These are phyloP conservation scores for Halenospora varia DNA, from an alignment of 495 filamentous ascomycete species.

Conservation along the genomic window DNA sequence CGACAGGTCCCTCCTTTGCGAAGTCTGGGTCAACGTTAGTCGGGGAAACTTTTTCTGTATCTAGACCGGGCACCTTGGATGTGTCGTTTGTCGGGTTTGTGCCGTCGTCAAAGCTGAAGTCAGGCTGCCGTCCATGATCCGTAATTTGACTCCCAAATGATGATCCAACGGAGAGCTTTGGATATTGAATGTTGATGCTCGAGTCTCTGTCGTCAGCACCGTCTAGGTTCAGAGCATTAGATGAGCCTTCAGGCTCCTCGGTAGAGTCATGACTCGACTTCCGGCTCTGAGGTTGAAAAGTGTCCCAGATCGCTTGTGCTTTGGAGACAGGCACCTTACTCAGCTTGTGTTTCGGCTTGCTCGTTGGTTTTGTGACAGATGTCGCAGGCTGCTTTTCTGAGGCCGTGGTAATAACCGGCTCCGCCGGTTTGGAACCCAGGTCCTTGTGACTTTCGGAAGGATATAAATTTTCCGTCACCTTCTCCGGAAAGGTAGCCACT, in stretches of 20 bases:
- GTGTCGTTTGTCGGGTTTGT: slow-evolving; percentile 1
- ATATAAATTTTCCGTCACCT: no score
- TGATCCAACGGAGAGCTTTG: slow-evolving; percentile 16
- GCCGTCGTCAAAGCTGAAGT: slow-evolving; percentile 21
- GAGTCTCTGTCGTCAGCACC: slow-evolving; percentile 4
- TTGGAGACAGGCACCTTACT: slow-evolving; percentile 6
- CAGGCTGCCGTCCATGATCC: slow-evolving; percentile 22
- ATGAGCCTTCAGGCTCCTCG: background rate
- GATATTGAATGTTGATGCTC: slow-evolving; percentile 13
- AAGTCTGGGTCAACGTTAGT: background rate
- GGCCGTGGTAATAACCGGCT: no score
- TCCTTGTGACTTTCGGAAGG: no score
- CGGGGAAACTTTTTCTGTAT: background rate
- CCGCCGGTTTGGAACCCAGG: no score
- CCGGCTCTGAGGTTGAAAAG: slow-evolving; percentile 1
- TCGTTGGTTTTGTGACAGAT: background rate
- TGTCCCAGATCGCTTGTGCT: slow-evolving; percentile 16
- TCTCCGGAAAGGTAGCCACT: no score
- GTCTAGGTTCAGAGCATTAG: slow-evolving; percentile 1
- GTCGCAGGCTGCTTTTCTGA: background rate
- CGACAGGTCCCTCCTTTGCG: background rate
- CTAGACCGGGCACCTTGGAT: slow-evolving; percentile 1
- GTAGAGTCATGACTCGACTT: background rate
- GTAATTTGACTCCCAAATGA: slow-evolving; percentile 21
- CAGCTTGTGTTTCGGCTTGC: background rate